phyloP scores from a whole-genome alignment of 164 flowering plant species.

The Aristolochia contorta region DNA sequence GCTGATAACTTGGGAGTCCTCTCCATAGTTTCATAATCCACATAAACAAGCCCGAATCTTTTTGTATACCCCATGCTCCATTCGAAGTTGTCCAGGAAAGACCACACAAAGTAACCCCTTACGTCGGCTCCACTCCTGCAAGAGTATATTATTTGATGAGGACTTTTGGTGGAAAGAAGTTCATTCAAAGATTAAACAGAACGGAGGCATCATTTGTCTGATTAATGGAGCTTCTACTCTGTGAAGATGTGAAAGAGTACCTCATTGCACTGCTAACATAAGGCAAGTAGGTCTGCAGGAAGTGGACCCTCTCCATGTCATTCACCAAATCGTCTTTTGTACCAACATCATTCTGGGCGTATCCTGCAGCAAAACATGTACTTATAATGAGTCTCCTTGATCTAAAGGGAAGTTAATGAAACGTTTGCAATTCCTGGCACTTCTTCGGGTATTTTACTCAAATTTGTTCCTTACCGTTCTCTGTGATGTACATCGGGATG shows the following conservation, averaged over 20 bases:
- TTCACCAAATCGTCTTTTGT: constrained; percentile 5
- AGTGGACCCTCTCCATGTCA: constrained; percentile 3
- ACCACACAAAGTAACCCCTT: constrained; percentile 11
- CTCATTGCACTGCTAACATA: constrained; percentile 3
- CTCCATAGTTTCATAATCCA: constrained; percentile 7
- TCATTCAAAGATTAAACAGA: too few relatives aligned
- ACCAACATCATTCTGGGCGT: background rate
- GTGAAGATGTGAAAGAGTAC: background rate
- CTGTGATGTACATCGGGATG: constrained; percentile 18
- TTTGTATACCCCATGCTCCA: constrained; percentile 9
- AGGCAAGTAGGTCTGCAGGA: constrained; percentile 1
- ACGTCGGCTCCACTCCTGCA: constrained; percentile 13
- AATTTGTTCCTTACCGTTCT: constrained; percentile 11
- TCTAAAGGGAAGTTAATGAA: too few relatives aligned
- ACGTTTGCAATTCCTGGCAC: background rate
- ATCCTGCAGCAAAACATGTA: background rate
- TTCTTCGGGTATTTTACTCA: background rate
- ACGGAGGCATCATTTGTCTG: background rate
- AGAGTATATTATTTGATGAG: too few relatives aligned
- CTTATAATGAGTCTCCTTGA: too few relatives aligned
- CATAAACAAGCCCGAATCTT: constrained; percentile 7
- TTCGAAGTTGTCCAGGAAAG: constrained; percentile 9
- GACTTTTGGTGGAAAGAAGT: too few relatives aligned
- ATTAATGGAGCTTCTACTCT: too few relatives aligned
- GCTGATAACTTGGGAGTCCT: constrained; percentile 12